These are phyloP conservation scores for Trichoderma sp. DNA, from an alignment of 2,329 filamentous ascomycete species.

Conservation along the genomic window DNA sequence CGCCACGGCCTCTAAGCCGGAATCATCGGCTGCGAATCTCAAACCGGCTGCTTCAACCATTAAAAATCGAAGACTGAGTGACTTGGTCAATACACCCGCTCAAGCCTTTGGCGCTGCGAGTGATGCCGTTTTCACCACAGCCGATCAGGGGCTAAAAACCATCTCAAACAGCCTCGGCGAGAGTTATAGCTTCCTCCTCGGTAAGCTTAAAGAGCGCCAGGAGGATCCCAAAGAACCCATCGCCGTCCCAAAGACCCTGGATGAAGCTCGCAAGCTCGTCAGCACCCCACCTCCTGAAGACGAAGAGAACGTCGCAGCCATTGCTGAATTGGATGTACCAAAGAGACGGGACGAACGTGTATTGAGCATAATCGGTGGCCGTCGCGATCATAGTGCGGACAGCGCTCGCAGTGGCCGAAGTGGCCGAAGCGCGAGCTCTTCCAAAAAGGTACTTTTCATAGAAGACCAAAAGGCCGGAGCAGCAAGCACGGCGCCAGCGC, in stretches of 20 bases:
- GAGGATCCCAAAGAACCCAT: conserved; percentile 51
- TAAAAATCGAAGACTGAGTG: conserved; percentile 78
- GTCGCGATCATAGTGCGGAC: conserved; percentile 77
- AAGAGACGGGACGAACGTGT: conserved; percentile 63
- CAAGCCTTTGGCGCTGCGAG: conserved; percentile 81
- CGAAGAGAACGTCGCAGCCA: conserved; percentile 62
- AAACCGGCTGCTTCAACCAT: conserved; percentile 51
- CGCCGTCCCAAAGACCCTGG: conserved; percentile 82
- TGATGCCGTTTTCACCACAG: conserved; percentile 83
- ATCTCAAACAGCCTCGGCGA: conserved; percentile 89
- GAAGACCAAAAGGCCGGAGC: conserved; percentile 42
- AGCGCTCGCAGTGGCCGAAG: conserved; percentile 70
- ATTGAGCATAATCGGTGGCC: conserved; percentile 71
- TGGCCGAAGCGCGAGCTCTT: conserved; percentile 61
- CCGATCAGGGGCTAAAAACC: conserved; percentile 88
- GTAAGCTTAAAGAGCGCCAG: conserved; percentile 77
- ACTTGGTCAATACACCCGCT: conserved; percentile 82
- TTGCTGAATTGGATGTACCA: conserved; percentile 49
- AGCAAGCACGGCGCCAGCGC: conserved; percentile 28
- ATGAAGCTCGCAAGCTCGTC: conserved; percentile 89
- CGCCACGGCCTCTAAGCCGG: conserved; percentile 43
- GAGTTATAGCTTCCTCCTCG: conserved; percentile 91
- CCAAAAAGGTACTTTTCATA: conserved; percentile 60
- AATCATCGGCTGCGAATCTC: conserved; percentile 48
- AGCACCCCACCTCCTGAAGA: conserved; percentile 70